Evolutionary conservation across 768 basidiomycete genomes (phyloP), one percentile per base, ranked within the genome.

Genomic region (Termitomyces sp.): DNA sequence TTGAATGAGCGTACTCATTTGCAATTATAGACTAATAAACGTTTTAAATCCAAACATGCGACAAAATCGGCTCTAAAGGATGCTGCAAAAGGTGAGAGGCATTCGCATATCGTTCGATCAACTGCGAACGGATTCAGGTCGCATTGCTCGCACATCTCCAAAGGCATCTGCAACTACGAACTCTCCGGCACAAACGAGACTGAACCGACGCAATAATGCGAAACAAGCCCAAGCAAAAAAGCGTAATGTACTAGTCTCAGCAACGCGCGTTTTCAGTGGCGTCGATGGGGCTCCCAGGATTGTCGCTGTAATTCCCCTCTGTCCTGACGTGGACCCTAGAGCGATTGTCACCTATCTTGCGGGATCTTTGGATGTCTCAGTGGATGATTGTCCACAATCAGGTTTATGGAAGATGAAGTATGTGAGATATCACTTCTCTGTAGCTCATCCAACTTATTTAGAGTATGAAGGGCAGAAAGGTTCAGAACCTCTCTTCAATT

Each of bases 401-500:
- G 85, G 85, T 4, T 59, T 83, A 26, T 90, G 85, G 83, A 82
- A 76, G 63, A 73, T 90, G 60, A 86, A 74, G 90, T 92, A 51
- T 54, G 38, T 40, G 21, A 44, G 24, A 35, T 44, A 19, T 46
- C 6, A 14, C 24, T 51, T 28, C 45, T 32, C 21, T 15, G 21
- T 19, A 46, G 40, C 52, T 32, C 57, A 38, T 37, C 24, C 55
- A 51, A 57, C 51, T 53, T n/a, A 35, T 38, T 6, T 14, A 17
- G 28, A 52, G 37, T 34, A 44, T 54, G 46, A 59, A 95, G 93
- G 66, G 89, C 85, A 37, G 89, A 92, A 47, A 82, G 91, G 21
- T 97, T 93, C 77, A 94, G 90, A 71, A 93, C 93, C 0, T 90
- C 87, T 6, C 75, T 98, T 3, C 94, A 97, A 64, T 90, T 97